phyloP scores from a whole-genome alignment of 164 flowering plant species.

The Platanus orientalis region DNA sequence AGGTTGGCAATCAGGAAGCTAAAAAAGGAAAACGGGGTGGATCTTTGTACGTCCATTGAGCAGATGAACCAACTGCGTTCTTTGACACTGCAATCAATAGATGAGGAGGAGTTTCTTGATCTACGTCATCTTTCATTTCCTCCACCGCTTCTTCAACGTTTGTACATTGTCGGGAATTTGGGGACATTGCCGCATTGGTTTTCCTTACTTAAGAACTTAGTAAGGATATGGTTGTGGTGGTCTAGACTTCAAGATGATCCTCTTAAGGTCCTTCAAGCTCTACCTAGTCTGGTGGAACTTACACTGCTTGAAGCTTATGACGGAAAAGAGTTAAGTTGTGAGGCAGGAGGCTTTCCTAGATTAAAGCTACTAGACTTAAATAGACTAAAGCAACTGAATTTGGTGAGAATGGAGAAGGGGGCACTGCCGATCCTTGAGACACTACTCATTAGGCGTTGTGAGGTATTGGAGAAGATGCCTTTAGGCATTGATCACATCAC shows the following conservation, averaged over 20 bases:
- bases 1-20: too few species aligned
- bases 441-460: too few species aligned
- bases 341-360: not conserved
- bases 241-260: slow-evolving; percentile 9
- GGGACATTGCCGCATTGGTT: slow-evolving; percentile 1
- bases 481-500: not conserved
- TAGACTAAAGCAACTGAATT: not conserved
- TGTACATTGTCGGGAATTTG: slow-evolving; percentile 1
- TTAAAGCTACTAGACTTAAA: not conserved
- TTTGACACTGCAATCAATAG: too few species aligned
- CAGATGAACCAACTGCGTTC: too few species aligned
- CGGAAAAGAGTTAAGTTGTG: not conserved
- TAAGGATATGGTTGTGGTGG: not conserved
- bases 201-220: not conserved
- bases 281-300: slow-evolving; percentile 4
- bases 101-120: slow-evolving; percentile 2
- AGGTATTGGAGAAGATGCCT: too few species aligned
- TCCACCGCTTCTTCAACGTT: slow-evolving; percentile 3
- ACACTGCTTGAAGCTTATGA: not conserved
- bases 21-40: too few species aligned
- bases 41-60: too few species aligned
- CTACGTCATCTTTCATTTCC: not conserved
- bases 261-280: not conserved
- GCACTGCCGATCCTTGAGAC: too few species aligned
- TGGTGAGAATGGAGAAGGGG: not conserved